Evolutionary conservation across 306 rosid species (phyloP).

Genomic region (Argentina anserina): DNA sequence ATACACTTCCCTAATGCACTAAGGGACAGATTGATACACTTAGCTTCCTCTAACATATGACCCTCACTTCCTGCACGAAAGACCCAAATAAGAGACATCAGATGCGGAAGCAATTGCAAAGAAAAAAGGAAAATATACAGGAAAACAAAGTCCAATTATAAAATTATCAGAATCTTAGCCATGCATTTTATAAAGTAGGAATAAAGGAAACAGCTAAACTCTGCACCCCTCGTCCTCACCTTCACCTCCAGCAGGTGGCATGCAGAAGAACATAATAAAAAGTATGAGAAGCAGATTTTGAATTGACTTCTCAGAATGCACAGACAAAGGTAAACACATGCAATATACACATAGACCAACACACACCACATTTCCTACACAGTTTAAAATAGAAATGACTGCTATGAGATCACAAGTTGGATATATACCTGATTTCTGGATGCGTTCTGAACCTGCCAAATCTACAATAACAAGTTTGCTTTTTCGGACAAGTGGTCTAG

Average conservation of each 20-base stretch:
- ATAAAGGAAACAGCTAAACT: background rate
- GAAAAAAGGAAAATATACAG: background rate
- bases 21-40: conserved; percentile 91
- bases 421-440: conserved; percentile 83
- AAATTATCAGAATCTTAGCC: background rate
- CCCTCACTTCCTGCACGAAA: conserved; percentile 83
- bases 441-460: conserved; percentile 98
- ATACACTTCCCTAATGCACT: conserved; percentile 95
- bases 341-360: background rate
- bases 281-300: background rate
- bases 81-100: conserved; percentile 1
- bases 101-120: background rate
- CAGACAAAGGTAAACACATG: background rate
- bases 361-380: background rate
- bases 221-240: background rate
- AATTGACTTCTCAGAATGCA: background rate
- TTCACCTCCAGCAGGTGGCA: background rate
- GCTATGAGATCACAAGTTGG: conserved; percentile 16
- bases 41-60: conserved; percentile 90
- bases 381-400: background rate
- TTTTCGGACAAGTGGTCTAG: conserved; percentile 75
- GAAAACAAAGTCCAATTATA: background rate
- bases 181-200: conserved; percentile 1
- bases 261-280: background rate
- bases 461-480: conserved; percentile 96